A percentile compares a stretch with the other conserved stretches of the same genome.
Evolutionary conservation across 257 asterid species (phyloP).

Genomic region (Petunia axillaris): DNA sequence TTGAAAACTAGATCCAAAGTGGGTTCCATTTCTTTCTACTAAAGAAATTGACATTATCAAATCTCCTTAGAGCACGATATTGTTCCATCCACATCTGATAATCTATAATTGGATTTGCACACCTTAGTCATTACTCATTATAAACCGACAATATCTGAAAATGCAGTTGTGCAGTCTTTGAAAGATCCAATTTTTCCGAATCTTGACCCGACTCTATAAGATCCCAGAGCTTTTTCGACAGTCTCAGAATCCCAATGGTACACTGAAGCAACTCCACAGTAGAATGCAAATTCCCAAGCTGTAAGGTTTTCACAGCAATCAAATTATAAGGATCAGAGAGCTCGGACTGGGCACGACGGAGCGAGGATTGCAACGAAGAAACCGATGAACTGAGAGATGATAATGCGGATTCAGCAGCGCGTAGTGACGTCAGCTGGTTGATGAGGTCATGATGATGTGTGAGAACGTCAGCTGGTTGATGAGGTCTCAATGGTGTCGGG

Average conservation of each 20-base stretch:
- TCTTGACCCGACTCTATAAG: slow-evolving; percentile 58
- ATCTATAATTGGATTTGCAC: no score
- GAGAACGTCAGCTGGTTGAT: slow-evolving; percentile 85
- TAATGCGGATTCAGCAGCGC: slow-evolving; percentile 74
- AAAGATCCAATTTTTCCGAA: slow-evolving; percentile 73
- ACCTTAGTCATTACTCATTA: slow-evolving; percentile 44
- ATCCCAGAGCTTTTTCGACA: slow-evolving; percentile 65
- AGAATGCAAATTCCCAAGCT: slow-evolving; percentile 71
- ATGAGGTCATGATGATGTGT: slow-evolving; percentile 84
- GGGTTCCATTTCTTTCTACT: no score
- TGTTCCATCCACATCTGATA: no score
- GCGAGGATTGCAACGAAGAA: slow-evolving; percentile 74
- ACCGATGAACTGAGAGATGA: slow-evolving; percentile 75
- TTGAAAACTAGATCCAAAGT: no score
- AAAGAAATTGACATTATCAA: no score
- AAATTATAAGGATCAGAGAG: slow-evolving; percentile 81
- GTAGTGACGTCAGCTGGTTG: slow-evolving; percentile 82
- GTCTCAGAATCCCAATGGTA: slow-evolving; percentile 63
- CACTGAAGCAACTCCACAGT: slow-evolving; percentile 65
- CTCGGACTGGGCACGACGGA: slow-evolving; percentile 71
- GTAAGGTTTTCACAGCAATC: slow-evolving; percentile 66
- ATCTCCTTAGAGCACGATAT: no score
- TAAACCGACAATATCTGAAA: slow-evolving; percentile 73
- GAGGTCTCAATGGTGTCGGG: slow-evolving; percentile 28
- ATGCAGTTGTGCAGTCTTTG: slow-evolving; percentile 92